A percentile compares a stretch with the other conserved stretches of the same genome.
phyloP scores from a whole-genome alignment of 129 eudicot genomes.

The Tagetes patula region DNA sequence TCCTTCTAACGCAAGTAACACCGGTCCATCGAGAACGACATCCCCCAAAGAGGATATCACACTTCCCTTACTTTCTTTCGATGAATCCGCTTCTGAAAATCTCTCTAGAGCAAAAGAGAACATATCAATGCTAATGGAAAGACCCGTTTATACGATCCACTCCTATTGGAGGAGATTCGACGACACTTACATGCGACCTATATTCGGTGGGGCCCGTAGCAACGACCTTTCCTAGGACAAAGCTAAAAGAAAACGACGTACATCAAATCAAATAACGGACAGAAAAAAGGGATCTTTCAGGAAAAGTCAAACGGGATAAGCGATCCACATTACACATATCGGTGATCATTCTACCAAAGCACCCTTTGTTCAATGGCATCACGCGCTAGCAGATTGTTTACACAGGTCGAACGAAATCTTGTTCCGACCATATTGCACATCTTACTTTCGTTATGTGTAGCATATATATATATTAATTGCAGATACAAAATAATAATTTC shows the following conservation, averaged over 20 bases:
- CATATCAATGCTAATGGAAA: slow-evolving; percentile 74
- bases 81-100: slow-evolving; percentile 68
- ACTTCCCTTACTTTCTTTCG: slow-evolving; percentile 80
- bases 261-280: background rate
- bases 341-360: background rate
- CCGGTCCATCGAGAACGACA: slow-evolving; percentile 32
- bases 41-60: slow-evolving; percentile 61
- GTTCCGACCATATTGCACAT: background rate
- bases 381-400: background rate
- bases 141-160: slow-evolving; percentile 88
- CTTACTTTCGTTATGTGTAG: background rate
- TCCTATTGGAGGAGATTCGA: slow-evolving; percentile 92
- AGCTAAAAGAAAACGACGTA: background rate
- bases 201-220: slow-evolving; percentile 76
- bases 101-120: slow-evolving; percentile 63
- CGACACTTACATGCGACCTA: slow-evolving; percentile 83
- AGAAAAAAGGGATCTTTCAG: background rate
- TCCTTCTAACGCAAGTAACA: slow-evolving; percentile 41
- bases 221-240: slow-evolving; percentile 15
- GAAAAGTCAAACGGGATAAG: slow-evolving; percentile 14
- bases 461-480: background rate
- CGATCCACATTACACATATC: background rate
- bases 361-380: background rate
- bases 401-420: background rate
- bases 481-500: background rate